Evolutionary conservation across 768 basidiomycete species (phyloP).

Genomic region (Sarcodon sp.): DNA sequence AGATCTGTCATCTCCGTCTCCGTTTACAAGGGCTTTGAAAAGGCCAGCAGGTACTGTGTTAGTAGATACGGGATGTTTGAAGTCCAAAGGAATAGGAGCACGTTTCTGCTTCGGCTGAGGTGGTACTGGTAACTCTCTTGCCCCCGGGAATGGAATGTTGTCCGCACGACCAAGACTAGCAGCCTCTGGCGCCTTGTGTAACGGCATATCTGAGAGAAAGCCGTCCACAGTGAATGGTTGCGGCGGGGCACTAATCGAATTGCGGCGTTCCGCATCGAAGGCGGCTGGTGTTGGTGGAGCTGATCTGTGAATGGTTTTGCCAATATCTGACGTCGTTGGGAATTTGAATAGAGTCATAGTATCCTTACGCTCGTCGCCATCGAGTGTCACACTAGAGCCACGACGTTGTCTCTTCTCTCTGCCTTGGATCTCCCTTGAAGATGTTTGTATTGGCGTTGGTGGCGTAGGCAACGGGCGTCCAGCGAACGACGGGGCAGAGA

Average conservation of each 20-base stretch:
- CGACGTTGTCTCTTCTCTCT: constrained; percentile 70
- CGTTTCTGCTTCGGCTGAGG: constrained; percentile 35
- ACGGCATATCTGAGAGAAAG: constrained; percentile 23
- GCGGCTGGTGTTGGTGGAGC: constrained; percentile 24
- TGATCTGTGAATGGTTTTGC: constrained; percentile 33
- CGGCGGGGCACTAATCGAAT: constrained; percentile 27
- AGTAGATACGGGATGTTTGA: constrained; percentile 46
- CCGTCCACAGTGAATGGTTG: constrained; percentile 60
- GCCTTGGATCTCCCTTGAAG: constrained; percentile 41
- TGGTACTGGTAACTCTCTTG: constrained; percentile 19
- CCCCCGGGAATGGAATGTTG: constrained; percentile 4
- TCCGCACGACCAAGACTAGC: constrained; percentile 14
- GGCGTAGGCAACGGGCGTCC: constrained; percentile 27
- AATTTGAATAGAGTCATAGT: constrained; percentile 66
- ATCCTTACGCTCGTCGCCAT: constrained; percentile 22
- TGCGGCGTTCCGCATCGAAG: constrained; percentile 10
- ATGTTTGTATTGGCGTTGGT: constrained; percentile 14
- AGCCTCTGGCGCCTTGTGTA: constrained; percentile 12
- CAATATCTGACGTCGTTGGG: constrained; percentile 41
- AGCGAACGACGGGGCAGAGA: constrained; percentile 16
- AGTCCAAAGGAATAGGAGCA: constrained; percentile 72
- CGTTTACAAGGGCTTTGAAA: constrained; percentile 56
- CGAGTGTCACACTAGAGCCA: constrained; percentile 24
- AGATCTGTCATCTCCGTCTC: constrained; percentile 46
- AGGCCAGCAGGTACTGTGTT: constrained; percentile 79